Evolutionary conservation across 208 protist species (phyloP).

Genomic region (Wallacemonas sp.): DNA sequence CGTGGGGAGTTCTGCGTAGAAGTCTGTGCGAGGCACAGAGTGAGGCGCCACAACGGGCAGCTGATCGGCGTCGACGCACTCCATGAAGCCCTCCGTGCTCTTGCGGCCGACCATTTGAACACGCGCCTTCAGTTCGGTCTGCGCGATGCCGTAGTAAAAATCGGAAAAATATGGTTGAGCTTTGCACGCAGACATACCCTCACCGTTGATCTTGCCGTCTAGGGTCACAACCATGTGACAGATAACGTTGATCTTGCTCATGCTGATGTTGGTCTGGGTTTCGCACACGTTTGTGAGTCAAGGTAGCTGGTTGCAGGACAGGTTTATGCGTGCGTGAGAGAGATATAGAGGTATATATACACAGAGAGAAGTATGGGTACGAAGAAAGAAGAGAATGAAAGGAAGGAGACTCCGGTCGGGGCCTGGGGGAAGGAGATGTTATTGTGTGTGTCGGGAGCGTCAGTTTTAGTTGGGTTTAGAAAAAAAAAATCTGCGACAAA

Average conservation of each 20-base stretch:
- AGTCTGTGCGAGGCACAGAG: constrained; percentile 20
- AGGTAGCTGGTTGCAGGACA: not conserved
- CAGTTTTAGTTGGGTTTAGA: too few species aligned
- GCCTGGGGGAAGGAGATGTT: too few species aligned
- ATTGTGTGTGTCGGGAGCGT: too few species aligned
- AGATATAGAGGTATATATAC: too few species aligned
- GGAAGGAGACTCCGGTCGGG: too few species aligned
- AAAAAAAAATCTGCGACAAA: too few species aligned
- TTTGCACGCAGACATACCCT: not conserved
- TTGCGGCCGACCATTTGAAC: constrained; percentile 19
- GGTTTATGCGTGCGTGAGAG: too few species aligned
- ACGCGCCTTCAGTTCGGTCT: constrained; percentile 2
- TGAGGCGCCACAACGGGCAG: constrained; percentile 10
- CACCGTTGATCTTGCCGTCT: constrained; percentile 21
- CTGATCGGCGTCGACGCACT: constrained; percentile 1
- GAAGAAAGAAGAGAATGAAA: too few species aligned
- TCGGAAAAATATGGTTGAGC: not conserved
- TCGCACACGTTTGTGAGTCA: not conserved
- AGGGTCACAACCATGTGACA: constrained; percentile 18
- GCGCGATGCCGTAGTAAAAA: constrained; percentile 19
- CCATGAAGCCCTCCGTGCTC: constrained; percentile 10
- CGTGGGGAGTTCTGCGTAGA: constrained; percentile 18
- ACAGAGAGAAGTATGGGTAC: too few species aligned
- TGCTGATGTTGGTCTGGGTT: too few species aligned
- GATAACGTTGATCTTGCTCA: constrained; percentile 5